Percentiles rank a stretch among this genome's conserved stretches.
Evolutionary conservation across 1,139 yeast species (phyloP).

Genomic region (Suzukiozyma palmioleophila): DNA sequence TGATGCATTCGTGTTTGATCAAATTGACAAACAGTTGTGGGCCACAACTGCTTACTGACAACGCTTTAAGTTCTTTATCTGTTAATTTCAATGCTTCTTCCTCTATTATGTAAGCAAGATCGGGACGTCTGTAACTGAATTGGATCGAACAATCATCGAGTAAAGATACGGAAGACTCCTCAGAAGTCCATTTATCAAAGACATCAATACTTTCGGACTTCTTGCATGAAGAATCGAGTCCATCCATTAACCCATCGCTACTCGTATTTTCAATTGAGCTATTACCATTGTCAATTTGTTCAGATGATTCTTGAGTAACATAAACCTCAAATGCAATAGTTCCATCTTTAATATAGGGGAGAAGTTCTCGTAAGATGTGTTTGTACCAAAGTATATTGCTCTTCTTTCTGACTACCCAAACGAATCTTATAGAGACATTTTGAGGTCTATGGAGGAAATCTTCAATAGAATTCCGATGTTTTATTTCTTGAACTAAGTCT

Average conservation of each 20-base stretch:
- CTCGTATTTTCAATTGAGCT: background rate
- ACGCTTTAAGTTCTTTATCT: slow-evolving; percentile 13
- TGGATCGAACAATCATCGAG: slow-evolving; percentile 1
- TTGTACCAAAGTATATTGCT: slow-evolving; percentile 37
- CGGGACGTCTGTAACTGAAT: slow-evolving; percentile 10
- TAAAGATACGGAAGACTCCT: background rate
- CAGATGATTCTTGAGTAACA: slow-evolving; percentile 14
- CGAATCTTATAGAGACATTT: slow-evolving; percentile 22
- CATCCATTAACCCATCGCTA: background rate
- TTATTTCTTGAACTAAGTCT: slow-evolving; percentile 28
- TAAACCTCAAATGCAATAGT: slow-evolving; percentile 19
- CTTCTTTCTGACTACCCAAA: slow-evolving; percentile 30
- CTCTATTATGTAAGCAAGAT: slow-evolving; percentile 7
- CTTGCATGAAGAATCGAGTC: background rate
- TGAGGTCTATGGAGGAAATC: slow-evolving; percentile 34
- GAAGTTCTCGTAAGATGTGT: slow-evolving; percentile 26
- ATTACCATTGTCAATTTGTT: background rate
- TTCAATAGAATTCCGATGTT: slow-evolving; percentile 18
- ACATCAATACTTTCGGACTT: background rate
- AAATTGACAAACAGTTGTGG: slow-evolving; percentile 24
- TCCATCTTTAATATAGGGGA: slow-evolving; percentile 20
- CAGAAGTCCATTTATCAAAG: background rate
- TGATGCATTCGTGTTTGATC: slow-evolving; percentile 25
- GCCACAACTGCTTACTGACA: slow-evolving; percentile 40
- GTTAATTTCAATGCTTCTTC: slow-evolving; percentile 7